Percentiles rank a stretch among this genome's conserved stretches.
Conservation (phyloP, 2,329 filamentous ascomycete species). For the Pseudogymnoascus sp. region DNA sequence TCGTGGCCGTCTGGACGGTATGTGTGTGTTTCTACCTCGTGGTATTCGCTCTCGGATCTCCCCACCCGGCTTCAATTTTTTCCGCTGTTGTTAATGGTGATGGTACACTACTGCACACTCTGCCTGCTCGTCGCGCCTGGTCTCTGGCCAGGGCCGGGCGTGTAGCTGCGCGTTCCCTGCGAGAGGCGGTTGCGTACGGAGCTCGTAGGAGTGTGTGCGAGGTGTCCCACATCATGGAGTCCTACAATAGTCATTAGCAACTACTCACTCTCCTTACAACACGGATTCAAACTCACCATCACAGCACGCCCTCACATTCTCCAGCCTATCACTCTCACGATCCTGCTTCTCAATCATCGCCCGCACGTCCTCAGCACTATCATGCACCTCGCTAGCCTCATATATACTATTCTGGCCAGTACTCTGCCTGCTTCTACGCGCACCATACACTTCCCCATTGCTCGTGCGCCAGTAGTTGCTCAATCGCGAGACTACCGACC, state of each 20-base stretch:
- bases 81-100: neutral
- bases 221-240: slow-evolving; percentile 41
- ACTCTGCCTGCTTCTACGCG: slow-evolving; percentile 43
- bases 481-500: slow-evolving; percentile 42
- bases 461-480: slow-evolving; percentile 45
- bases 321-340: slow-evolving; percentile 66
- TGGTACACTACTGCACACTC: slow-evolving; percentile 3
- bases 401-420: slow-evolving; percentile 41
- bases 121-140: neutral
- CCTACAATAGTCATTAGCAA: slow-evolving; percentile 25
- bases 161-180: slow-evolving; percentile 5
- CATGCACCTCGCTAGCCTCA: slow-evolving; percentile 49
- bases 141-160: neutral
- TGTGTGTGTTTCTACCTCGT: neutral
- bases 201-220: slow-evolving; percentile 22
- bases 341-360: slow-evolving; percentile 73
- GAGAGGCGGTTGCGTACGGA: slow-evolving; percentile 25
- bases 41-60: neutral
- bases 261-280: slow-evolving; percentile 9
- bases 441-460: slow-evolving; percentile 35
- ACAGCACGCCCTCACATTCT: slow-evolving; percentile 95
- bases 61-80: neutral
- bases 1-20: slow-evolving; percentile 4
- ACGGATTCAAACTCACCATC: slow-evolving; percentile 60
- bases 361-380: slow-evolving; percentile 76